Base-by-base conservation (phyloP, 2,329 filamentous ascomycete species). In the Diaporthe vexans region DNA sequence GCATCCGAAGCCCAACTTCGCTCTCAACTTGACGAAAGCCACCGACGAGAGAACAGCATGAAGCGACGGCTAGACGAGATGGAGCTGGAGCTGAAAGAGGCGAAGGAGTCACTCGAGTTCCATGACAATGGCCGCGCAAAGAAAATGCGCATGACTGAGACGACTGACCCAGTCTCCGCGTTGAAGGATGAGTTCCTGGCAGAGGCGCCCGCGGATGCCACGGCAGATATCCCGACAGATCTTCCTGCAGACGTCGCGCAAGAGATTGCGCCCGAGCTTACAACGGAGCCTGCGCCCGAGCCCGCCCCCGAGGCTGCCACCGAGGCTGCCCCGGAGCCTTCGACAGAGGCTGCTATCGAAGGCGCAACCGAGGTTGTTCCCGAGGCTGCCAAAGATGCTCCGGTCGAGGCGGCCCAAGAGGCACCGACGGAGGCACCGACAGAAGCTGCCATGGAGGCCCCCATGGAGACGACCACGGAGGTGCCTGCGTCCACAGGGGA, bases 61-160 rank as follows among this genome's bases (percentile, higher is more conserved):
- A 97, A 97, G 84, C 90, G 93, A 68, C 91, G 94, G 68, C 86
- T 97, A n/a, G 93, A 94, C 73, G 94, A 97, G 78, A 86, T 95
- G 57, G 94, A 96, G 80, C 87, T 89, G 51, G 89, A 91, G 81
- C 81, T 88, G 1, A 86, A 85, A 70, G 83, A 82, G 19, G 77
- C 79, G 15, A 81, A 79, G 68, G 80, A 80, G 26, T 72, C 79
- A 7, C 74, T 80, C 2, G 77, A 78, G 10, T 71, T 63, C 29
- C 76, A 80, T 29, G 81, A 82, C 56, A 78, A 76, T 35, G 76
- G 78, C 35, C 77, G 78, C 35, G 77, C 78, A 35, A 84, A 84
- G 78, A 81, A 76, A 76, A 75, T 77, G 24, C 81, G 82, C 8
- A 70, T 83, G 4, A 79, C 80, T 6, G 79, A 81, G 46, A 29